Evolutionary conservation across 2,329 filamentous ascomycete species (phyloP).

Genomic region (Paecilomyces dactylethromorphus): DNA sequence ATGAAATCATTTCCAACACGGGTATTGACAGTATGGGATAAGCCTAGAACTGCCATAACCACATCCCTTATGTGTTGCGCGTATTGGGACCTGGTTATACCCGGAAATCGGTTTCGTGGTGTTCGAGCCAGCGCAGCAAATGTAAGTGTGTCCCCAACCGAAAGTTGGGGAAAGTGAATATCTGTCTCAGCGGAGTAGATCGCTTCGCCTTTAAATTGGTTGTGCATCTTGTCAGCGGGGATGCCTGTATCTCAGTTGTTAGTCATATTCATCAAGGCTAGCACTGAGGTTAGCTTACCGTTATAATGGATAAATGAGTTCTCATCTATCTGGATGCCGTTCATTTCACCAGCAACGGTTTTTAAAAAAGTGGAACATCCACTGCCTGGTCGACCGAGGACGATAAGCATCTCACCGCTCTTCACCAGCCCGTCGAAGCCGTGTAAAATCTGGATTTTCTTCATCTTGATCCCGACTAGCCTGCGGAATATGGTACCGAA

Average conservation of each 20-base stretch:
- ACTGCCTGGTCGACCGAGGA: conserved; percentile 45
- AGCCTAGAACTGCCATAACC: conserved; percentile 42
- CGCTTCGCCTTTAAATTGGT: conserved; percentile 1
- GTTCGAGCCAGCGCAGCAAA: conserved; percentile 43
- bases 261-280: no score
- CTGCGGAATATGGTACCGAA: conserved; percentile 24
- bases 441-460: conserved; percentile 56
- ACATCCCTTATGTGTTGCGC: conserved; percentile 35
- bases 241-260: no score
- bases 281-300: not conserved
- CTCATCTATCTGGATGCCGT: conserved; percentile 68
- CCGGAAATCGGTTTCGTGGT: conserved; percentile 22
- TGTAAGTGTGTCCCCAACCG: conserved; percentile 44
- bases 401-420: conserved; percentile 51
- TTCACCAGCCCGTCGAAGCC: conserved; percentile 58
- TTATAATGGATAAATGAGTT: conserved; percentile 65
- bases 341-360: conserved; percentile 75
- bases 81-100: conserved; percentile 32
- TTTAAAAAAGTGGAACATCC: conserved; percentile 81
- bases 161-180: conserved; percentile 44
- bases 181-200: conserved; percentile 14
- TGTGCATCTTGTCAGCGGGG: conserved; percentile 36
- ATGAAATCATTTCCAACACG: conserved; percentile 41
- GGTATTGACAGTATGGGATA: conserved; percentile 47
- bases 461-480: conserved; percentile 33